Evolutionary conservation across 2,329 filamentous ascomycete genomes (phyloP).

Genomic region (Trichoderma atroviride): DNA sequence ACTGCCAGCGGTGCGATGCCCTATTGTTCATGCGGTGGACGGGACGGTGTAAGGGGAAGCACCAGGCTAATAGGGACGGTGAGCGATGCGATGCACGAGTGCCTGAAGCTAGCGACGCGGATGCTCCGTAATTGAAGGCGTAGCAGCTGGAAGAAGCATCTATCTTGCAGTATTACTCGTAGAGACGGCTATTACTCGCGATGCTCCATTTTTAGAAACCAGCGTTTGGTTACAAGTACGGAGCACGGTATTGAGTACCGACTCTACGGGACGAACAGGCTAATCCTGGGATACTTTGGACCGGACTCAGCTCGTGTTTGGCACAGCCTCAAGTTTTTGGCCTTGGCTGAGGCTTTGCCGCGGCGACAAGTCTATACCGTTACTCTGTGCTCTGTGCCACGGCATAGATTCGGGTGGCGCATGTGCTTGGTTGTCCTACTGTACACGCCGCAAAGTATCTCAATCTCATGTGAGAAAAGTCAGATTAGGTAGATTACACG

Average conservation of each 20-base stretch:
- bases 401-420: not conserved
- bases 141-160: not conserved
- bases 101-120: not conserved
- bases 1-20: constrained; percentile 12
- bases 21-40: not conserved
- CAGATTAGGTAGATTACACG: not conserved
- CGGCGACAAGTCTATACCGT: not conserved
- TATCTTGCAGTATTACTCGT: not conserved
- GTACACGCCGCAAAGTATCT: not conserved
- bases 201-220: not conserved
- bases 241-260: not conserved
- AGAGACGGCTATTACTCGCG: not conserved
- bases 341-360: not conserved
- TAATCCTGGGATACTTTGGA: not conserved
- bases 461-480: not conserved
- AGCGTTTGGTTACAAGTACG: not conserved
- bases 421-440: not conserved
- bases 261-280: not conserved
- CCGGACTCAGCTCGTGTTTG: not conserved
- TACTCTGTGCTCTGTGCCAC: not conserved
- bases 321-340: not conserved
- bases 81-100: not conserved
- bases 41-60: not conserved
- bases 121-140: not conserved
- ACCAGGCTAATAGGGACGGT: not conserved